Percentiles rank a stretch among this genome's conserved stretches.
These are phyloP conservation scores for Pseudonitzschia pungens DNA, from an alignment of 108 stramenopile genomes.

Conservation along the genomic window DNA sequence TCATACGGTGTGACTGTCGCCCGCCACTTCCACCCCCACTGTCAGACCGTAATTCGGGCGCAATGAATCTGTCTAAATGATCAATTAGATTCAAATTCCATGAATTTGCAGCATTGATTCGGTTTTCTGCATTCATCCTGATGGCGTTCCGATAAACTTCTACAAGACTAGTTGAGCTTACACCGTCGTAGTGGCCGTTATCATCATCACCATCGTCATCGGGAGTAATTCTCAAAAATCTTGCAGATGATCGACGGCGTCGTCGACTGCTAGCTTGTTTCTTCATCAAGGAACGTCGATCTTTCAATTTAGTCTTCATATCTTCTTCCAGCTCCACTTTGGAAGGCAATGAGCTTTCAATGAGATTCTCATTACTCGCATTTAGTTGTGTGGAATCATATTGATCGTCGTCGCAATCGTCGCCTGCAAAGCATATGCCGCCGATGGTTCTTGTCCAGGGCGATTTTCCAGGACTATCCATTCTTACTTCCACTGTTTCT, in stretches of 20 bases:
- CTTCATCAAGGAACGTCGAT: slow-evolving; percentile 11
- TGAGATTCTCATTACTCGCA: neutral
- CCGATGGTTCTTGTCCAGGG: neutral
- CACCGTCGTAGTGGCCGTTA: neutral
- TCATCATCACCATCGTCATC: slow-evolving; percentile 36
- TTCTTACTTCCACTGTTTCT: neutral
- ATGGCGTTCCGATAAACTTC: slow-evolving; percentile 89
- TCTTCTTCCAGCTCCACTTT: neutral
- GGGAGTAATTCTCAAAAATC: slow-evolving; percentile 59
- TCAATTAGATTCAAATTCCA: slow-evolving; percentile 97
- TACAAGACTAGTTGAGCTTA: slow-evolving; percentile 52
- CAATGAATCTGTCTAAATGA: slow-evolving; percentile 89
- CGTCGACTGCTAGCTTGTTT: slow-evolving; percentile 32
- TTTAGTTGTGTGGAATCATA: no score
- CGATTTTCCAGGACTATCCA: neutral
- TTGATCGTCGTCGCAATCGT: neutral
- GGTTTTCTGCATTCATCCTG: slow-evolving; percentile 93
- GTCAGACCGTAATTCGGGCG: slow-evolving; percentile 23
- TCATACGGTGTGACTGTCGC: neutral
- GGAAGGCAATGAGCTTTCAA: neutral
- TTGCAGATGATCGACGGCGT: slow-evolving; percentile 77
- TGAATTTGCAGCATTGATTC: slow-evolving; percentile 93
- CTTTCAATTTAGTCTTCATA: slow-evolving; percentile 13
- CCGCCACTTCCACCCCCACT: neutral
- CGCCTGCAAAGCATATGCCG: neutral